phyloP scores from a whole-genome alignment of 2,329 filamentous ascomycete genomes.

The Rhinocladiella similis region DNA sequence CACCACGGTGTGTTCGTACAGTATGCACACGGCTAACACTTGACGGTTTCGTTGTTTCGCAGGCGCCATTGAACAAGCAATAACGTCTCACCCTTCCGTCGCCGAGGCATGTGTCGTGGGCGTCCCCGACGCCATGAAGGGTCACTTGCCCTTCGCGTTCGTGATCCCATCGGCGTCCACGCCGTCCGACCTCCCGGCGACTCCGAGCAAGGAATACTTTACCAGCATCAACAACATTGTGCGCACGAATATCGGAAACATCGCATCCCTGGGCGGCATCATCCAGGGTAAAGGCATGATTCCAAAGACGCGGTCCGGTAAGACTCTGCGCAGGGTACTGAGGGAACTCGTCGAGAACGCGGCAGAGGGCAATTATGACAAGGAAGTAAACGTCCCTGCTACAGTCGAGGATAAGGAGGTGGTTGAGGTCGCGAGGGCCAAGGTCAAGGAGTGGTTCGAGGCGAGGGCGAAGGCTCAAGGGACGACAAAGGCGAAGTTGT shows the following conservation, averaged over 20 bases:
- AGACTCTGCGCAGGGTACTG: slow-evolving; percentile 80
- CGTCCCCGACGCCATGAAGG: slow-evolving; percentile 82
- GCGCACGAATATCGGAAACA: slow-evolving; percentile 79
- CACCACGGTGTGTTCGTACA: too few species aligned
- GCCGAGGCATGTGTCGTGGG: slow-evolving; percentile 85
- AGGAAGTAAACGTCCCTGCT: slow-evolving; percentile 71
- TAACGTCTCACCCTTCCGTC: slow-evolving; percentile 75
- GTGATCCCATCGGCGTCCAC: slow-evolving; percentile 60
- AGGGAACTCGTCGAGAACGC: slow-evolving; percentile 83
- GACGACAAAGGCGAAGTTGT: slow-evolving; percentile 28
- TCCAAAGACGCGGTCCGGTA: slow-evolving; percentile 88
- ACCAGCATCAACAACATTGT: slow-evolving; percentile 55
- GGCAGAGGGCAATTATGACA: slow-evolving; percentile 70
- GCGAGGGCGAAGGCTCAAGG: slow-evolving; percentile 35
- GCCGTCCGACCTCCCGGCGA: slow-evolving; percentile 34
- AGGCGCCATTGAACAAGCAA: slow-evolving; percentile 88
- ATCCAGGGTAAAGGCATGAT: slow-evolving; percentile 85
- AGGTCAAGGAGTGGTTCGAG: slow-evolving; percentile 75
- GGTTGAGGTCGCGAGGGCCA: slow-evolving; percentile 70
- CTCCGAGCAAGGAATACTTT: slow-evolving; percentile 46
- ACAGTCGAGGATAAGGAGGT: slow-evolving; percentile 81
- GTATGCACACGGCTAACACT: background rate
- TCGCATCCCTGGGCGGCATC: slow-evolving; percentile 81
- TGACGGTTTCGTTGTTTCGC: slow-evolving; percentile 10
- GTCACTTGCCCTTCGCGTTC: slow-evolving; percentile 89